Conservation (phyloP, 2,329 filamentous ascomycete species). For the Sporothrix euskadiensis region DNA sequence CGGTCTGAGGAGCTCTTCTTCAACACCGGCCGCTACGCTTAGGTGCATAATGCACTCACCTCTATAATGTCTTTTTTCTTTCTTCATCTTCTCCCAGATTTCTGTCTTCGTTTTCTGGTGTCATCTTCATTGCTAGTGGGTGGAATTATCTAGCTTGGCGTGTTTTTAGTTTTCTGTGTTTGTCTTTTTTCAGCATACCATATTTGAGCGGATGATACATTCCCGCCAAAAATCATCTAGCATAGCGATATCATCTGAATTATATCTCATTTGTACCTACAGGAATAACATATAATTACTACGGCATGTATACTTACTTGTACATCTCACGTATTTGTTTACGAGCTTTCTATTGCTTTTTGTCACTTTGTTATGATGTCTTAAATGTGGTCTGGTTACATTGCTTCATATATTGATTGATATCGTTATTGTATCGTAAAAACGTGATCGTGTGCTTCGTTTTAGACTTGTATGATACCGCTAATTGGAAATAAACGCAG, state of each 20-base stretch:
- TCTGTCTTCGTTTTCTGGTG: not conserved
- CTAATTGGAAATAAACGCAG: not conserved
- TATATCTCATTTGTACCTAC: not conserved
- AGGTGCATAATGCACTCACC: not conserved
- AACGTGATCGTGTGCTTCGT: conserved; percentile 4
- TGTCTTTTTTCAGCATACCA: not conserved
- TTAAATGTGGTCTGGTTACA: not conserved
- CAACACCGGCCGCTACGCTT: conserved; percentile 32
- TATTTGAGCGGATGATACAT: conserved; percentile 16
- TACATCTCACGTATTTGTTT: not conserved
- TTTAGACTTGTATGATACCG: not conserved
- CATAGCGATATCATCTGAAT: conserved; percentile 11
- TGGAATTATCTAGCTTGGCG: not conserved
- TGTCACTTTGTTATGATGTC: not conserved
- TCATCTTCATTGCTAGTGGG: not conserved
- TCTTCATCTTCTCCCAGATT: not conserved
- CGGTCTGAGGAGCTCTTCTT: conserved; percentile 48
- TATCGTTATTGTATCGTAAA: not conserved
- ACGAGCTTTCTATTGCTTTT: not conserved
- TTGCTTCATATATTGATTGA: conserved; percentile 2
- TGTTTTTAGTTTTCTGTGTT: not conserved
- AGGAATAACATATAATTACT: not conserved
- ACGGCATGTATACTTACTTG: too few relatives aligned
- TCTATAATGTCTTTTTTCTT: not conserved
- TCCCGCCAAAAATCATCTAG: not conserved